Conservation (phyloP, 495 filamentous ascomycete species). For the Aspergillus hancockii region DNA sequence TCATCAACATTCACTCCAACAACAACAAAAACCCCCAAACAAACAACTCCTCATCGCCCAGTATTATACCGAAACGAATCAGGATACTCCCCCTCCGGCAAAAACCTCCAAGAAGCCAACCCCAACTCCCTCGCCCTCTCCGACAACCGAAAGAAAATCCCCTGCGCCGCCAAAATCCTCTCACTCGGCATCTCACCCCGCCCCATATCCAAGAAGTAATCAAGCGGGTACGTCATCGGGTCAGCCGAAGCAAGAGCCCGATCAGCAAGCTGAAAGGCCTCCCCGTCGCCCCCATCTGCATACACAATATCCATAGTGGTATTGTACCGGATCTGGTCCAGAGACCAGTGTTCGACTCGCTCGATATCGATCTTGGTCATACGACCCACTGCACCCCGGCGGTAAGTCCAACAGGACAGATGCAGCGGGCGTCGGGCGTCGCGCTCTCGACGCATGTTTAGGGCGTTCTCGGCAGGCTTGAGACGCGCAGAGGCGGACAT, state of each 20-base stretch:
- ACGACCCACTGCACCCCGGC: slow-evolving; percentile 1
- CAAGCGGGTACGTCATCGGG: slow-evolving; percentile 3
- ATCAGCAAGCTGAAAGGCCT: slow-evolving; percentile 2
- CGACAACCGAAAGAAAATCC: slow-evolving; percentile 5
- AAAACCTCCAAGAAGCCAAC: slow-evolving; percentile 6
- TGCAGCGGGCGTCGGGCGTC: slow-evolving; percentile 12
- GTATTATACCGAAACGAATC: background rate
- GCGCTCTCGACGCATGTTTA: slow-evolving; percentile 21
- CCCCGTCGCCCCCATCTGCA: background rate
- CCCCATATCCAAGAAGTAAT: slow-evolving; percentile 7
- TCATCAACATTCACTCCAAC: background rate
- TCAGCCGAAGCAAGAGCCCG: background rate
- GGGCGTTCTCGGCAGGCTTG: slow-evolving; percentile 12
- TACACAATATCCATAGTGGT: slow-evolving; percentile 18
- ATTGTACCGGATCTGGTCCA: slow-evolving; percentile 15
- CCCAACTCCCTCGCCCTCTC: slow-evolving; percentile 9
- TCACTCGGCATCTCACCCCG: slow-evolving; percentile 1
- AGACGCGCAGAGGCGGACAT: slow-evolving; percentile 9
- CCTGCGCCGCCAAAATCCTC: background rate
- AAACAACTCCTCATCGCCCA: background rate
- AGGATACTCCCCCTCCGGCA: slow-evolving; percentile 1
- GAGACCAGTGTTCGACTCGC: slow-evolving; percentile 13
- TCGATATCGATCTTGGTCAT: slow-evolving; percentile 15
- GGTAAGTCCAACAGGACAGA: slow-evolving; percentile 19
- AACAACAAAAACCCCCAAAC: background rate